Percentiles rank a stretch among this genome's conserved stretches.
These are phyloP conservation scores for Aspergillus ellipticus DNA, from an alignment of 495 filamentous ascomycete genomes.

Conservation along the genomic window DNA sequence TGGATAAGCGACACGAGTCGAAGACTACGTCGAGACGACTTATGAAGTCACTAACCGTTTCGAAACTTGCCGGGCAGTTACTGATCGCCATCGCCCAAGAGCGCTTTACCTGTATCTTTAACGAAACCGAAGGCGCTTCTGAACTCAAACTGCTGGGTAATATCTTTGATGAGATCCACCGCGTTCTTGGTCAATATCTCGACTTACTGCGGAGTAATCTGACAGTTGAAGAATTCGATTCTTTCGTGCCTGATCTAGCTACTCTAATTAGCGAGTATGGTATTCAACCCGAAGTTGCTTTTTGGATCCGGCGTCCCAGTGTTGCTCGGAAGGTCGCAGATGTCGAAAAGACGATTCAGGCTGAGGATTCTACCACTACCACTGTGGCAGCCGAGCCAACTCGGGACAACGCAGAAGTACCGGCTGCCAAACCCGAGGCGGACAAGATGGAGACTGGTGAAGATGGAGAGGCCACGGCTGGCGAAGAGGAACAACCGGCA, in stretches of 20 bases:
- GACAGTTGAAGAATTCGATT: conserved; percentile 72
- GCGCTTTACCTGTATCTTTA: conserved; percentile 73
- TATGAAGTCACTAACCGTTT: conserved; percentile 71
- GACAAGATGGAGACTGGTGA: conserved; percentile 34
- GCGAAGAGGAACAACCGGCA: conserved; percentile 11
- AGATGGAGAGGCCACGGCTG: conserved; percentile 20
- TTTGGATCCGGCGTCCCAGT: conserved; percentile 76
- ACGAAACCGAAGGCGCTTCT: conserved; percentile 58
- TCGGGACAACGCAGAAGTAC: conserved; percentile 18
- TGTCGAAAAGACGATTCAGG: conserved; percentile 31
- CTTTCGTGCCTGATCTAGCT: conserved; percentile 70
- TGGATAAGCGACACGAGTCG: conserved; percentile 72
- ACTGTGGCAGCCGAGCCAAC: conserved; percentile 12
- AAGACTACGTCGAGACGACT: conserved; percentile 68
- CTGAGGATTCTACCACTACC: conserved; percentile 14
- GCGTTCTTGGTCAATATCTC: conserved; percentile 79
- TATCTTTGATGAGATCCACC: conserved; percentile 85
- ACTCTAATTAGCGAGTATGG: conserved; percentile 74
- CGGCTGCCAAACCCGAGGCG: conserved; percentile 22
- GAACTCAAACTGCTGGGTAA: conserved; percentile 79
- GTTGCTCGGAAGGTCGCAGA: conserved; percentile 54
- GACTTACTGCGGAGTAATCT: conserved; percentile 82
- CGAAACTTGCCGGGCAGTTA: conserved; percentile 68
- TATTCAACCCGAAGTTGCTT: conserved; percentile 78
- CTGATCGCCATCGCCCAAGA: conserved; percentile 89